These are phyloP conservation scores for Phytophthora multivora DNA, from an alignment of 352 stramenopile genomes.

Conservation along the genomic window DNA sequence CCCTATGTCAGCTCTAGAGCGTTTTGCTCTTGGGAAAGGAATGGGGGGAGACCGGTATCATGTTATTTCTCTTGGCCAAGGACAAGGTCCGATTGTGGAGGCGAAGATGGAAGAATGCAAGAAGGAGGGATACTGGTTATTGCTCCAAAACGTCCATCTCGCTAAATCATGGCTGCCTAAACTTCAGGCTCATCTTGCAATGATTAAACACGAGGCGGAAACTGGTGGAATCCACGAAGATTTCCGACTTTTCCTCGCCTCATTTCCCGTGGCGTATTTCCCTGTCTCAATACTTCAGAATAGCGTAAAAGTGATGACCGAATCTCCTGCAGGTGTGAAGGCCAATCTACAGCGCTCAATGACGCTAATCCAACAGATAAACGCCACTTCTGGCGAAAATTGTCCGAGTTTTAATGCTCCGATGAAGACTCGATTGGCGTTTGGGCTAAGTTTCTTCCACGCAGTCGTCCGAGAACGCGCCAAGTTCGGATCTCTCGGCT, in stretches of 20 bases:
- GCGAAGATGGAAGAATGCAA: constrained; percentile 55
- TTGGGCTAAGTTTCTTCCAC: constrained; percentile 83
- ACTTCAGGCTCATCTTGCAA: constrained; percentile 51
- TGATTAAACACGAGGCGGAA: constrained; percentile 35
- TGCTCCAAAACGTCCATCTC: constrained; percentile 81
- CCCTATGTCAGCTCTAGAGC: constrained; percentile 49
- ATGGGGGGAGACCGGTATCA: constrained; percentile 48
- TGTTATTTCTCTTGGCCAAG: constrained; percentile 77
- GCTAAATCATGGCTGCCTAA: constrained; percentile 76
- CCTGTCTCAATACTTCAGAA: constrained; percentile 76
- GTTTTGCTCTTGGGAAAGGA: constrained; percentile 50
- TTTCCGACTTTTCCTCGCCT: constrained; percentile 76
- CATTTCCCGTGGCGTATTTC: constrained; percentile 71
- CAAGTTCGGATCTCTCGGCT: constrained; percentile 80
- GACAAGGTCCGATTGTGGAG: constrained; percentile 74
- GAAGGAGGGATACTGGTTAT: constrained; percentile 61
- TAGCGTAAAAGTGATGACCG: constrained; percentile 80
- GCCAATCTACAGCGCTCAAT: constrained; percentile 78
- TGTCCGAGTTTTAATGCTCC: neutral
- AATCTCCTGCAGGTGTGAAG: constrained; percentile 74
- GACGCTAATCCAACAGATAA: constrained; percentile 35
- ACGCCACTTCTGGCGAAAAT: neutral
- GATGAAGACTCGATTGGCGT: constrained; percentile 62
- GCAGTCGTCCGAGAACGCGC: constrained; percentile 71
- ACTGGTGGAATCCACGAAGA: constrained; percentile 50